Conservation (phyloP, 2,329 filamentous ascomycete species). For the Fusarium begoniae region DNA sequence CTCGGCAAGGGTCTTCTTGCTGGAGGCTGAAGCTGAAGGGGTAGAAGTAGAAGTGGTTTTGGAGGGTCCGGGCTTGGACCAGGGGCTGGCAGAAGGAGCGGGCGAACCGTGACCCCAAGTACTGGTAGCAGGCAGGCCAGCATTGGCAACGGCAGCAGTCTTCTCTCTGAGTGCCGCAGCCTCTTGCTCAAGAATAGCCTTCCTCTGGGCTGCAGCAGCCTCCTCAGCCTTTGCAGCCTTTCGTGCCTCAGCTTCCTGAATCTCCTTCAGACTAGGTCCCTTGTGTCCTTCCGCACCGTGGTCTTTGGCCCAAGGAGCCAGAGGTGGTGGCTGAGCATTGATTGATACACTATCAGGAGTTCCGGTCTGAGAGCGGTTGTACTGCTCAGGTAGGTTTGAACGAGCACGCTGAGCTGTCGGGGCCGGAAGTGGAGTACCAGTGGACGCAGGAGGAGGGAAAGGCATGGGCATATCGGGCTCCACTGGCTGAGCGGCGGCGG, state of each 20-base stretch:
- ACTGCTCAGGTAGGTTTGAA: constrained; percentile 83
- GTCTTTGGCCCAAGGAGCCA: constrained; percentile 97
- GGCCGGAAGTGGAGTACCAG: constrained; percentile 84
- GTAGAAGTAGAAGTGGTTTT: constrained; percentile 50
- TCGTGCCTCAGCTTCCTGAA: constrained; percentile 93
- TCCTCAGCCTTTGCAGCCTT: constrained; percentile 92
- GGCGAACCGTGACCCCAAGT: constrained; percentile 89
- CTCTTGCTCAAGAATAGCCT: constrained; percentile 83
- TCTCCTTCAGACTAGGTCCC: constrained; percentile 93
- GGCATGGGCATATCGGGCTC: constrained; percentile 77
- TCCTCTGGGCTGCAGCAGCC: constrained; percentile 78
- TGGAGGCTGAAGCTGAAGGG: constrained; percentile 40
- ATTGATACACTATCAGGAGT: constrained; percentile 68
- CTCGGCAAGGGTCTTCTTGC: constrained; percentile 92
- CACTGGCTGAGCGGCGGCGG: constrained; percentile 55
- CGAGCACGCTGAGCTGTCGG: constrained; percentile 86
- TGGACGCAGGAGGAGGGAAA: constrained; percentile 70
- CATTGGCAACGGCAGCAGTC: constrained; percentile 57
- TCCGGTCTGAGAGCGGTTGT: constrained; percentile 76
- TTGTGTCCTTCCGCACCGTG: constrained; percentile 74
- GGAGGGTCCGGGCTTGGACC: constrained; percentile 69
- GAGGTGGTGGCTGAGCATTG: constrained; percentile 67
- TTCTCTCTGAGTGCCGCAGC: constrained; percentile 67
- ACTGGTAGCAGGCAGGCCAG: constrained; percentile 82
- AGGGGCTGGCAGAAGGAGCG: constrained; percentile 70